Conservation (phyloP, 2,329 filamentous ascomycete genomes). For the Diaporthe amygdali region DNA sequence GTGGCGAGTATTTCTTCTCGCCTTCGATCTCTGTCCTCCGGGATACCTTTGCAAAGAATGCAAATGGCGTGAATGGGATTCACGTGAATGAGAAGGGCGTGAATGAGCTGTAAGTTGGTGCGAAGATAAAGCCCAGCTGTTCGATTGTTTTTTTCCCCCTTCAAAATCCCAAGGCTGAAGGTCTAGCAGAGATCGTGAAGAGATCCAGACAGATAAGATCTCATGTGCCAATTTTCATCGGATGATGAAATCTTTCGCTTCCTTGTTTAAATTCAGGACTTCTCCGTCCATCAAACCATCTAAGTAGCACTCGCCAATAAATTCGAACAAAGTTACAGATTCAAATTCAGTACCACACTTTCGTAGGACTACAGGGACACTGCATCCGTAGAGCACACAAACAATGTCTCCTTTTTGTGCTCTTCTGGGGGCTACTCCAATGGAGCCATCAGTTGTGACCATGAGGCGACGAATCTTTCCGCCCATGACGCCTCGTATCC, state of each 20-base stretch:
- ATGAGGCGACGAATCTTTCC: neutral
- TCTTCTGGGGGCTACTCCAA: slow-evolving; percentile 3
- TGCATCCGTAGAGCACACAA: slow-evolving; percentile 17
- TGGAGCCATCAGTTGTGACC: neutral
- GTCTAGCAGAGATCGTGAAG: neutral
- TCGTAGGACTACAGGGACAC: slow-evolving; percentile 1
- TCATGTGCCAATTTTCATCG: neutral
- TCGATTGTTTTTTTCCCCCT: neutral
- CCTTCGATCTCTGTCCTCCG: slow-evolving; percentile 42
- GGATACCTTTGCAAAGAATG: slow-evolving; percentile 25
- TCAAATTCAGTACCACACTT: neutral
- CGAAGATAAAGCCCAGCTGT: neutral
- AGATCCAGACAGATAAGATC: neutral
- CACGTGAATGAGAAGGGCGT: neutral
- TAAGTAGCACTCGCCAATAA: slow-evolving; percentile 19
- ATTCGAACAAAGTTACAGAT: neutral
- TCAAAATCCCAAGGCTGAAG: neutral
- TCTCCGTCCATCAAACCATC: slow-evolving; percentile 18
- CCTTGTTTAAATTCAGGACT: neutral
- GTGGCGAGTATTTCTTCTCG: slow-evolving; percentile 53
- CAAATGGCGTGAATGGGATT: too few relatives aligned
- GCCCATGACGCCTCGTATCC: slow-evolving; percentile 6
- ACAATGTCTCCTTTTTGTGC: slow-evolving; percentile 16
- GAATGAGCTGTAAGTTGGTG: neutral
- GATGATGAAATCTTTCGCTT: neutral